These are phyloP conservation scores for Yamadazyma triangularis DNA, from an alignment of 1,139 yeast species.

Conservation along the genomic window DNA sequence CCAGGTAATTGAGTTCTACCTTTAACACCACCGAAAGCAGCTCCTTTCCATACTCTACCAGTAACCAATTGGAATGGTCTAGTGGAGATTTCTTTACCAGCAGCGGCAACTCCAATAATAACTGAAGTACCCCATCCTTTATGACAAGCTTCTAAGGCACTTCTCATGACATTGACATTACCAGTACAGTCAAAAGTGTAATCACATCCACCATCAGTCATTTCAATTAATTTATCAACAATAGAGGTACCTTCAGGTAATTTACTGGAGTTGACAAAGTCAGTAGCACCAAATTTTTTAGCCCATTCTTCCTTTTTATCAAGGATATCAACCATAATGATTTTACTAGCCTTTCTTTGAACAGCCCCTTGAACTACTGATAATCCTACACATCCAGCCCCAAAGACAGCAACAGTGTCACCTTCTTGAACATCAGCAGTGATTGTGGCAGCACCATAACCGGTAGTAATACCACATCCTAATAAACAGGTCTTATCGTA, in stretches of 20 bases:
- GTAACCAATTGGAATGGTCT: conserved; percentile 99
- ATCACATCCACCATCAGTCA: conserved; percentile 96
- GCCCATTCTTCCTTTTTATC: conserved; percentile 85
- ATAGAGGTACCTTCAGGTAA: conserved; percentile 70
- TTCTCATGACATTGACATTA: conserved; percentile 90
- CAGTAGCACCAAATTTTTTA: conserved; percentile 88
- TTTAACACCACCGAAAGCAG: conserved; percentile 98
- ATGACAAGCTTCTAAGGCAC: conserved; percentile 94
- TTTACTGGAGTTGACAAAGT: conserved; percentile 79
- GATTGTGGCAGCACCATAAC: conserved; percentile 95
- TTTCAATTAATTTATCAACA: conserved; percentile 78
- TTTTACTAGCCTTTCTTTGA: conserved; percentile 72
- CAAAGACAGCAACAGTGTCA: conserved; percentile 93
- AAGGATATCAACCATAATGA: conserved; percentile 86
- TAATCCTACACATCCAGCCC: conserved; percentile 96
- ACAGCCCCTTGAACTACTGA: conserved; percentile 94
- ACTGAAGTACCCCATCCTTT: conserved; percentile 98
- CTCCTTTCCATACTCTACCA: conserved; percentile 98
- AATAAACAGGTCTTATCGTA: conserved; percentile 84
- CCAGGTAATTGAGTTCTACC: conserved; percentile 96
- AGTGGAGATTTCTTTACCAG: conserved; percentile 93
- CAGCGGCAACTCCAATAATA: conserved; percentile 97
- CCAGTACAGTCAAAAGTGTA: conserved; percentile 98
- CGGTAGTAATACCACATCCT: conserved; percentile 98
- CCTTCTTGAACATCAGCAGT: conserved; percentile 91